Percentiles rank a stretch among this genome's conserved stretches.
phyloP scores from a whole-genome alignment of 164 flowering plant genomes.

The Pachysandra terminalis region DNA sequence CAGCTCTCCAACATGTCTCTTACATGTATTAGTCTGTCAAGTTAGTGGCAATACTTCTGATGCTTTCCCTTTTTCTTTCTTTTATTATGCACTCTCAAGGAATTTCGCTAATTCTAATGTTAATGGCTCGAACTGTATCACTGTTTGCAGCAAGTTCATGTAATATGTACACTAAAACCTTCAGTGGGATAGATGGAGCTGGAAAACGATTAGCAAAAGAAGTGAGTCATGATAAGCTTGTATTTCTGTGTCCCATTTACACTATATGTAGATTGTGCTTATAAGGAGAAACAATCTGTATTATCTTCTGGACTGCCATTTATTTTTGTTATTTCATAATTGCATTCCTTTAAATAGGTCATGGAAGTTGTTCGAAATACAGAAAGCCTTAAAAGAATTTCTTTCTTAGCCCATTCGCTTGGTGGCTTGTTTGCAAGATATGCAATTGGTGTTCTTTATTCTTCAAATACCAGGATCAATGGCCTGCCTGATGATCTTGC shows the following conservation, averaged over 20 bases:
- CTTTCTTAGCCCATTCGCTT: constrained; percentile 91
- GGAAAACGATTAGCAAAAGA: constrained; percentile 91
- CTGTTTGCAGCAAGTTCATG: constrained; percentile 78
- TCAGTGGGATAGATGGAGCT: constrained; percentile 86
- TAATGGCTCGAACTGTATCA: constrained; percentile 1
- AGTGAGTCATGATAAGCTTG: constrained; percentile 43
- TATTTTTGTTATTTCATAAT: constrained; percentile 2
- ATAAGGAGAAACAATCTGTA: not conserved
- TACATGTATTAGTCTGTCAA: constrained; percentile 3
- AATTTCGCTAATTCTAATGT: constrained; percentile 4
- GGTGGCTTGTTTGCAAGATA: constrained; percentile 95
- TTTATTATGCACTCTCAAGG: too few relatives aligned
- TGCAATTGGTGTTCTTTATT: constrained; percentile 67
- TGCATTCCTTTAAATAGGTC: constrained; percentile 45
- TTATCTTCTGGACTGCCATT: not conserved
- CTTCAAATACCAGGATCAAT: constrained; percentile 21
- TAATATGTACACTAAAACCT: constrained; percentile 78
- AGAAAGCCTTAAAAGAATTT: constrained; percentile 70
- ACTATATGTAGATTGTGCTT: not conserved
- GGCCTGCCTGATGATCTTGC: constrained; percentile 25
- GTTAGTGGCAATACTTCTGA: not conserved
- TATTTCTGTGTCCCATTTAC: not conserved
- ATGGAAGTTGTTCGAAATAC: constrained; percentile 65
- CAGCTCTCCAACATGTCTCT: not conserved
- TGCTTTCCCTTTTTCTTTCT: not conserved